phyloP scores from a whole-genome alignment of 768 basidiomycete species.

The Lentinula lateritia region DNA sequence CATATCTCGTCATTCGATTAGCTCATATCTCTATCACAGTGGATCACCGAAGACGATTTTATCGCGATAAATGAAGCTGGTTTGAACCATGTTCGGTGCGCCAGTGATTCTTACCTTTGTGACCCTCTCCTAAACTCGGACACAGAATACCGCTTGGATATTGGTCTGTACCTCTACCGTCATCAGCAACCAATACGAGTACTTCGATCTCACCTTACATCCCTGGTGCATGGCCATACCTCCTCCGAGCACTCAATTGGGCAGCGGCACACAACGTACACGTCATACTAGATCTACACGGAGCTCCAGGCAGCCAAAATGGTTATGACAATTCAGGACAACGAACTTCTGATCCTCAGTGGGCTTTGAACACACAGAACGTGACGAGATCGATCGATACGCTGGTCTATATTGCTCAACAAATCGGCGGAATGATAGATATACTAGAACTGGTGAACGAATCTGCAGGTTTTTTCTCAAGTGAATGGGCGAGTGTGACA shows the following conservation, averaged over 20 bases:
- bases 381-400: slow-evolving; percentile 52
- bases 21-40: slow-evolving; percentile 19
- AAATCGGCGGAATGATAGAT: slow-evolving; percentile 52
- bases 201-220: slow-evolving; percentile 38
- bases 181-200: slow-evolving; percentile 43
- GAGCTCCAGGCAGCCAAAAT: slow-evolving; percentile 54
- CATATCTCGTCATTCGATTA: background rate
- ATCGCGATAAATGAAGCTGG: slow-evolving; percentile 58
- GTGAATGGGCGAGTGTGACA: slow-evolving; percentile 36
- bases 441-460: slow-evolving; percentile 71
- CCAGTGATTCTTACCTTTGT: background rate
- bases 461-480: slow-evolving; percentile 47
- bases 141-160: slow-evolving; percentile 66
- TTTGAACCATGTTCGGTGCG: slow-evolving; percentile 66
- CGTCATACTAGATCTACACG: slow-evolving; percentile 75
- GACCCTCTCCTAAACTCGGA: too few species aligned
- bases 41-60: slow-evolving; percentile 71
- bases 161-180: slow-evolving; percentile 70
- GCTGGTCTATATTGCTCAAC: slow-evolving; percentile 45
- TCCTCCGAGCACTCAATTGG: slow-evolving; percentile 58
- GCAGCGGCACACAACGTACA: slow-evolving; percentile 57
- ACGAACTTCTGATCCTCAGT: slow-evolving; percentile 46
- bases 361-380: slow-evolving; percentile 49
- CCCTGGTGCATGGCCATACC: slow-evolving; percentile 65
- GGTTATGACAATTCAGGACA: slow-evolving; percentile 72